Conservation (phyloP, 345 rosid species). For the Arabis hirsuta region DNA sequence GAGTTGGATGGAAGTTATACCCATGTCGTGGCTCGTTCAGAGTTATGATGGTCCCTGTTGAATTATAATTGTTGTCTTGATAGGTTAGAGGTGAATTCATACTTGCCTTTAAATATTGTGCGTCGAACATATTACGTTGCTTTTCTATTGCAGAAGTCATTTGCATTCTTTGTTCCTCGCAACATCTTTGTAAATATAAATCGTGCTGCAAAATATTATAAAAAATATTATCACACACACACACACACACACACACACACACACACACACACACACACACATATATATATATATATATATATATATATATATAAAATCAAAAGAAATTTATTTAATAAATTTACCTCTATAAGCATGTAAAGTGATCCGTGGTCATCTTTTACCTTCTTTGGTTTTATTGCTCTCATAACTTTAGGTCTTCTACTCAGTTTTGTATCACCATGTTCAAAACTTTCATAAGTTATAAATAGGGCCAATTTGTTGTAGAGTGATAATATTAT, state of each 20-base stretch:
- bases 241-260: too few relatives aligned
- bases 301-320: neutral
- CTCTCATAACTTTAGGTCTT: slow-evolving; percentile 17
- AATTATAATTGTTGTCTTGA: slow-evolving; percentile 1
- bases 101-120: slow-evolving; percentile 11
- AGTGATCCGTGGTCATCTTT: slow-evolving; percentile 37
- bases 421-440: slow-evolving; percentile 19
- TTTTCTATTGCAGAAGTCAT: slow-evolving; percentile 8
- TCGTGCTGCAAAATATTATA: slow-evolving; percentile 6
- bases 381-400: slow-evolving; percentile 28
- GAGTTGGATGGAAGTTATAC: neutral
- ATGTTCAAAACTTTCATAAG: slow-evolving; percentile 19
- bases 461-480: neutral
- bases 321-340: neutral
- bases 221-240: too few relatives aligned
- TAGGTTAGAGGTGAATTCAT: neutral
- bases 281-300: too few relatives aligned
- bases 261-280: too few relatives aligned
- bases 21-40: slow-evolving; percentile 15
- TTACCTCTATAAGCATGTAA: slow-evolving; percentile 36
- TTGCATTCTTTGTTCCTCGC: slow-evolving; percentile 36
- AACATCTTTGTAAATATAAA: slow-evolving; percentile 24
- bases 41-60: neutral
- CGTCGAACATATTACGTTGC: slow-evolving; percentile 26
- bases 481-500: neutral